phyloP scores from a whole-genome alignment of 192 early-diverging fungal species.

The Gamsiella multidivaricata region DNA sequence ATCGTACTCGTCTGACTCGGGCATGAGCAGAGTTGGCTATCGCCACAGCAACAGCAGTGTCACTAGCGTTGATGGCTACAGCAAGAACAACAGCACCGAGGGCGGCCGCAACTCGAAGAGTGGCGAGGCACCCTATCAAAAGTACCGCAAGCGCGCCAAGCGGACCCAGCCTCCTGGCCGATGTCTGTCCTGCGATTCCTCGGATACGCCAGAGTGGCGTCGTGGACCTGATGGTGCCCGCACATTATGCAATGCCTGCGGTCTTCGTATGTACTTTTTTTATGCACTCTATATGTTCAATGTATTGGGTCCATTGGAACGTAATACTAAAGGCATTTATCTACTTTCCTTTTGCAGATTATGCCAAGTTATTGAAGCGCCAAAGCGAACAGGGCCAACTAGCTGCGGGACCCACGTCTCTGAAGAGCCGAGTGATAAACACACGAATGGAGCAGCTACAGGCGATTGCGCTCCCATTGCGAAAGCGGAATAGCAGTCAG shows the following conservation, averaged over 20 bases:
- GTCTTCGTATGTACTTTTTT: slow-evolving; percentile 68
- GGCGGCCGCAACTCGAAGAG: slow-evolving; percentile 10
- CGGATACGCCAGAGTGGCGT: slow-evolving; percentile 94
- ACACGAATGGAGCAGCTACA: not conserved
- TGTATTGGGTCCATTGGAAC: too few species aligned
- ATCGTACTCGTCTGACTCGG: not conserved
- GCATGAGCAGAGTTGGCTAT: not conserved
- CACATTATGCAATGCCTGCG: slow-evolving; percentile 96
- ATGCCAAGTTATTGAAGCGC: slow-evolving; percentile 42
- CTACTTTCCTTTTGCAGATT: slow-evolving; percentile 9
- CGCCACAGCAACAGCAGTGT: not conserved
- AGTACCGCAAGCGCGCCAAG: slow-evolving; percentile 55
- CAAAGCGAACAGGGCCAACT: slow-evolving; percentile 13
- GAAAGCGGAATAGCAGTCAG: not conserved
- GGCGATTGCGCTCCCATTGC: not conserved
- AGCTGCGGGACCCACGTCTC: not conserved
- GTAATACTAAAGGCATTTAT: too few species aligned
- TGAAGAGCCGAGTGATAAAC: not conserved
- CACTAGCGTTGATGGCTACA: not conserved
- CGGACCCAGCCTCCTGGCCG: slow-evolving; percentile 72
- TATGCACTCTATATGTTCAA: not conserved
- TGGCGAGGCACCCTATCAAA: slow-evolving; percentile 21
- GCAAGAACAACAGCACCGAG: not conserved
- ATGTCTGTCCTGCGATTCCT: slow-evolving; percentile 83
- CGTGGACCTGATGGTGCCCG: slow-evolving; percentile 91